Conservation (phyloP, 805 yeast genomes). For the Saccharomycopsis javanensis region DNA sequence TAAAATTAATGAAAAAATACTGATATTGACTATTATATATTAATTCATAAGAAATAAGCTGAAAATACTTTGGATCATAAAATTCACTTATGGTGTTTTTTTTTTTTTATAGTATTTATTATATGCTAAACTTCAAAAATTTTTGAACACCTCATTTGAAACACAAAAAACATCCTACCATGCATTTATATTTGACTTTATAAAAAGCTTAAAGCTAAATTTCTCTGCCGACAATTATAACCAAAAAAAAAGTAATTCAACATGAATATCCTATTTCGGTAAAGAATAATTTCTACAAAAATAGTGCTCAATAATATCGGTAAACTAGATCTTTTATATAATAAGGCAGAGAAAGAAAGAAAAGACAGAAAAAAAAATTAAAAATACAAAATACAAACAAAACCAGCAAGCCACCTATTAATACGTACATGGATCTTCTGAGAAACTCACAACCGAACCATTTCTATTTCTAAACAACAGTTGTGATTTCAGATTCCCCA, state of each 20-base stretch:
- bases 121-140: neutral
- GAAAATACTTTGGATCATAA: neutral
- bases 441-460: constrained; percentile 5
- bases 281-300: too few relatives aligned
- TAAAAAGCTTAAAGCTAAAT: too few relatives aligned
- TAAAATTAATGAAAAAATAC: neutral
- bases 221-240: too few relatives aligned
- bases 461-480: constrained; percentile 5
- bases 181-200: too few relatives aligned
- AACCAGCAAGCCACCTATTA: neutral
- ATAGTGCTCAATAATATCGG: too few relatives aligned
- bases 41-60: neutral
- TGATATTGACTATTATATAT: too few relatives aligned
- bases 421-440: constrained; percentile 11
- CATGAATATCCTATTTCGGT: too few relatives aligned
- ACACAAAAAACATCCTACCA: neutral
- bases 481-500: neutral
- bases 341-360: too few relatives aligned
- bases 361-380: too few relatives aligned
- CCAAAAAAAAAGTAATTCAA: neutral
- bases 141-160: constrained; percentile 2
- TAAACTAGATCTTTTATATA: too few relatives aligned
- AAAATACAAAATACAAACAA: too few relatives aligned
- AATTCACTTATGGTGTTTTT: neutral
- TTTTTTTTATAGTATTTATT: neutral